Percentiles rank a stretch among this genome's conserved stretches.
phyloP scores from a whole-genome alignment of 163 green algal species.

The Scenedesmus sp. region DNA sequence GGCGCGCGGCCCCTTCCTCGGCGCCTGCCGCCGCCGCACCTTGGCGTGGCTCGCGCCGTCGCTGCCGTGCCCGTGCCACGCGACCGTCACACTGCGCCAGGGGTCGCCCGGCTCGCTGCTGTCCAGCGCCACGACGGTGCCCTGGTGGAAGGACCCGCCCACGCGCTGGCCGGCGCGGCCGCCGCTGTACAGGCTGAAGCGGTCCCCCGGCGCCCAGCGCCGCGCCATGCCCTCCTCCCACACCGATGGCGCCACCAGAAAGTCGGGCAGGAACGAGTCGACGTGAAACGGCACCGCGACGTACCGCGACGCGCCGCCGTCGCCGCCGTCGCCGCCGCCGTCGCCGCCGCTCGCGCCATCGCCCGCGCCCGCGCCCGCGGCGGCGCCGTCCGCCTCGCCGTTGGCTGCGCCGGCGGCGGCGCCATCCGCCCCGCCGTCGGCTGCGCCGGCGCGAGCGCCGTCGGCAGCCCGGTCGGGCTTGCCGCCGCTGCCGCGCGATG shows the following conservation, averaged over 20 bases:
- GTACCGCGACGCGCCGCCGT: slow-evolving; percentile 7
- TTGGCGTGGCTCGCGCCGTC: slow-evolving; percentile 42
- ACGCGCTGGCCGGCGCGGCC: slow-evolving; percentile 30
- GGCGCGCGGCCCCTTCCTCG: too few species aligned
- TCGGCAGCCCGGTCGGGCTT: too few species aligned
- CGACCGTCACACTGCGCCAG: slow-evolving; percentile 78
- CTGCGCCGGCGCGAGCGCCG: too few species aligned
- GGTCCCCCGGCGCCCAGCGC: slow-evolving; percentile 70
- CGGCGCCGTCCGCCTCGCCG: too few species aligned
- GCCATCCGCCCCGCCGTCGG: too few species aligned
- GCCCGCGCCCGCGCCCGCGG: too few species aligned
- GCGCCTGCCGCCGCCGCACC: too few species aligned
- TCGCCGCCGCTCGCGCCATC: too few species aligned
- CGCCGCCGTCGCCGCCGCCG: neutral
- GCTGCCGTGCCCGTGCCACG: slow-evolving; percentile 71
- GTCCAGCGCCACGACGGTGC: slow-evolving; percentile 23
- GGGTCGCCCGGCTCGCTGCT: slow-evolving; percentile 59
- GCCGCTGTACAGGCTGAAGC: slow-evolving; percentile 83
- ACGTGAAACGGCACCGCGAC: slow-evolving; percentile 76
- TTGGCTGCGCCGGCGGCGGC: too few species aligned
- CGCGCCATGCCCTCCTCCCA: slow-evolving; percentile 64
- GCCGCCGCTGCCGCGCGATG: too few species aligned
- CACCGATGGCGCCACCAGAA: slow-evolving; percentile 58
- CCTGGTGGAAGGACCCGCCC: neutral
- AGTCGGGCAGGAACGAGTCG: slow-evolving; percentile 79